Percentiles rank a stretch among this genome's conserved stretches.
Conservation (phyloP, 345 rosid genomes). For the Heritiera littoralis region DNA sequence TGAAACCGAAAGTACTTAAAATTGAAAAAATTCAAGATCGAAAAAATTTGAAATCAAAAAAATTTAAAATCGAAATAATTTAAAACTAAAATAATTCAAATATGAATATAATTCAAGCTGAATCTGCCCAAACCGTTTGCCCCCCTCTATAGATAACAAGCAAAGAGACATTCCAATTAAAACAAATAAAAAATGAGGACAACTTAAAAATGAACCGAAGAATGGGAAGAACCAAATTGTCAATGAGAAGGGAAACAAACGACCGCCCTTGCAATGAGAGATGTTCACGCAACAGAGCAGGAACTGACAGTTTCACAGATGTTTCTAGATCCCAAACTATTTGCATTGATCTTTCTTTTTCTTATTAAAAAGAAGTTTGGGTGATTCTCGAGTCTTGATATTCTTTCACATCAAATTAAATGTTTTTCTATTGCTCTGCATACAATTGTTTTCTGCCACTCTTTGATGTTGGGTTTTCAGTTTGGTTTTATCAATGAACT, state of each 20-base stretch:
- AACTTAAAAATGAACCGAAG: neutral
- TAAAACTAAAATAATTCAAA: no score
- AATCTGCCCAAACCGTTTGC: no score
- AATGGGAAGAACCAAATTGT: slow-evolving; percentile 43
- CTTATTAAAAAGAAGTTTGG: no score
- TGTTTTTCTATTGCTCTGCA: neutral
- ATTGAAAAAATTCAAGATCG: no score
- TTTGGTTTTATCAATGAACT: neutral
- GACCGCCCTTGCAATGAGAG: slow-evolving; percentile 33
- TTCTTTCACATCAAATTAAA: no score
- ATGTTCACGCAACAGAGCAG: slow-evolving; percentile 33
- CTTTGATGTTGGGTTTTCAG: neutral
- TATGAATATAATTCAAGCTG: no score
- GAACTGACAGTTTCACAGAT: slow-evolving; percentile 44
- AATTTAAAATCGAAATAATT: no score
- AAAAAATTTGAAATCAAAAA: no score
- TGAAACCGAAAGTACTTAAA: no score
- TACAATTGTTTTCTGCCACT: neutral
- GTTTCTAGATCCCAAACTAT: slow-evolving; percentile 36
- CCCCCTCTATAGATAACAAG: neutral
- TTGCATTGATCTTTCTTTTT: no score
- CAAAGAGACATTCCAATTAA: neutral
- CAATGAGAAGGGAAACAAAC: slow-evolving; percentile 30
- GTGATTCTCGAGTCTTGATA: no score
- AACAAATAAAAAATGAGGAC: neutral